Conservation (phyloP, 176 grass and related monocot genomes). For the Oryza rufipogon region DNA sequence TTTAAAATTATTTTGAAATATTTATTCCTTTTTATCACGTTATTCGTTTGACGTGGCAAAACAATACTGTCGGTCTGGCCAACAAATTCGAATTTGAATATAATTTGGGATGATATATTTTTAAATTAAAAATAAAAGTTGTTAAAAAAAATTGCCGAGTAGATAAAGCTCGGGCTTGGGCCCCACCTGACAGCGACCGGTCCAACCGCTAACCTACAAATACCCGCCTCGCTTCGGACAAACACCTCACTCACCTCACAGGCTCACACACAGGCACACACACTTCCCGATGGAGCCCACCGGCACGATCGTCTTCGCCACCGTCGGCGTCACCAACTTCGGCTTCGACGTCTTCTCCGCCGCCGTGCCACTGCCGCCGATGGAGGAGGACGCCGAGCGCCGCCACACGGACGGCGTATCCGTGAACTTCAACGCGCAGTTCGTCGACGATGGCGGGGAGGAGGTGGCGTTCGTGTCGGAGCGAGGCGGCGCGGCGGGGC, state of each 20-base stretch:
- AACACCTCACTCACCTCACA: not conserved
- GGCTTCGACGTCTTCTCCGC: conserved; percentile 97
- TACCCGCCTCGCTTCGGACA: not conserved
- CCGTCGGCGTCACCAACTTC: conserved; percentile 66
- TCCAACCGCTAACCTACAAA: conserved; percentile 29
- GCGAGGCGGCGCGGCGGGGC: conserved; percentile 53
- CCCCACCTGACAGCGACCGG: not conserved
- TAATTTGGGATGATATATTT: too few relatives aligned
- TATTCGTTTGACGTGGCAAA: too few relatives aligned
- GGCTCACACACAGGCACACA: not conserved
- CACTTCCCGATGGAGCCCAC: conserved; percentile 58
- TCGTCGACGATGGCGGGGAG: conserved; percentile 61
- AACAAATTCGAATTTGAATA: too few relatives aligned
- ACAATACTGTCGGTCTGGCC: too few relatives aligned
- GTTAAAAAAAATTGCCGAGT: not conserved
- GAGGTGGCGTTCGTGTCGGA: conserved; percentile 82
- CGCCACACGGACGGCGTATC: conserved; percentile 84
- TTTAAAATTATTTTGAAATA: too few relatives aligned
- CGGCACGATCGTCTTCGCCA: conserved; percentile 69
- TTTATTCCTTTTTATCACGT: too few relatives aligned
- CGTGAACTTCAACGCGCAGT: conserved; percentile 84
- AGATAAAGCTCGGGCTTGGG: not conserved
- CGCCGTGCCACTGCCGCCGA: conserved; percentile 26
- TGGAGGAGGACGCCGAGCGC: conserved; percentile 39
- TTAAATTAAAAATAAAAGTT: too few relatives aligned